Evolutionary conservation across 192 early-diverging fungal genomes (phyloP), one percentile per base, ranked within the genome.

Genomic region (Coemansia sp.): DNA sequence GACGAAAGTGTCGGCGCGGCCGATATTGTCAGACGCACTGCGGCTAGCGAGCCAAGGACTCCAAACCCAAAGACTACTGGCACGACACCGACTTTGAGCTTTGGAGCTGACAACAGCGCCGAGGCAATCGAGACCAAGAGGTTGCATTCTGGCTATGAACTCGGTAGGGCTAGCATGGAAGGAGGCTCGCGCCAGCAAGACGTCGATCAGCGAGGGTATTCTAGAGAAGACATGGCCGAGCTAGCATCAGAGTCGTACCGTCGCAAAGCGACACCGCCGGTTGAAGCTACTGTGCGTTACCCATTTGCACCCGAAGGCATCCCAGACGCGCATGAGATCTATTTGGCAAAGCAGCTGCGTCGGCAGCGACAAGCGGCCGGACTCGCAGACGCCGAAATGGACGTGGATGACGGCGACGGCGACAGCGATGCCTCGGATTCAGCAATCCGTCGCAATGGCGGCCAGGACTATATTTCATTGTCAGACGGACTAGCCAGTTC

Each of bases 301-400:
- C 77, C 77, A 11, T 80, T 80, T 68, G 37, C 77, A 40, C 41
- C 14, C 3, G 77, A 71, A 1, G 77, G 69, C 3, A 67, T 80
- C 36, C 77, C 77, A 10, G 49, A 80, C 47, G 68, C 77, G 1
- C 71, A 80, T 42, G 68, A 80, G 4, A 80, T 80, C 25, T 71
- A 71, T 29, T 46, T 74, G 68, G 77, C 77, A 5, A 80, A 80
- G 24, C 74, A 67, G 40, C 62, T 80, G 37, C 77, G 77, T 24
- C 60, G 69, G n/a, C 72, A 80, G 32, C 64, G 72, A 29, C 77
- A 70, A 40, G 72, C 72, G 10, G 77, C 59, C 6, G 29, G 32
- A 32, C 24, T 51, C 2, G 22, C 67, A 58, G 31, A 61, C 24
- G 19, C 43, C 4, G 45, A 36, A 9, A 68, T 65, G 51, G 27